phyloP scores from a whole-genome alignment of 768 basidiomycete genomes.

The Kwoniella sp. region DNA sequence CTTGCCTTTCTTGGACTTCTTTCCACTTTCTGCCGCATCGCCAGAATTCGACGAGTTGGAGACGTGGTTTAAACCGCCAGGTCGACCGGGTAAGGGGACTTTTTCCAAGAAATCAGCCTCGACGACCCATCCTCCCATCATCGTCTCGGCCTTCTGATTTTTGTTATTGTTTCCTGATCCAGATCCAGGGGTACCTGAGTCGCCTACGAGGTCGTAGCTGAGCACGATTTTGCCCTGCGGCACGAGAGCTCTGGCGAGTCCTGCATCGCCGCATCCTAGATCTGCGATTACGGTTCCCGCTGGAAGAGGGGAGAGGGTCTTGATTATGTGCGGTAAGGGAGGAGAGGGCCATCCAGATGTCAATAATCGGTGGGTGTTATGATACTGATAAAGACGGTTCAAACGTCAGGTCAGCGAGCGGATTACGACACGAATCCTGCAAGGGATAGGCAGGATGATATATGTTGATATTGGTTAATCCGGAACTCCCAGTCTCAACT shows the following conservation, averaged over 20 bases:
- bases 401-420: no score
- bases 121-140: slow-evolving; percentile 68
- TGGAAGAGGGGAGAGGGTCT: slow-evolving; percentile 67
- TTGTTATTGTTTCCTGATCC: slow-evolving; percentile 62
- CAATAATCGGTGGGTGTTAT: slow-evolving; percentile 85
- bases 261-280: slow-evolving; percentile 92
- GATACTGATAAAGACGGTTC: slow-evolving; percentile 68
- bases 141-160: slow-evolving; percentile 42
- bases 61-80: slow-evolving; percentile 32
- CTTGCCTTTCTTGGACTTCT: slow-evolving; percentile 44
- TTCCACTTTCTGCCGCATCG: not conserved
- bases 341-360: slow-evolving; percentile 92
- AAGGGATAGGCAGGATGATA: no score
- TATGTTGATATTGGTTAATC: not conserved
- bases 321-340: slow-evolving; percentile 81
- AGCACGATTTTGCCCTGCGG: slow-evolving; percentile 62
- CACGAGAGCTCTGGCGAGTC: slow-evolving; percentile 72
- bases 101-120: slow-evolving; percentile 84
- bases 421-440: no score
- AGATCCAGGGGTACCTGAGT: slow-evolving; percentile 69
- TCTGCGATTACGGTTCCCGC: slow-evolving; percentile 77
- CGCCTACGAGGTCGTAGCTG: slow-evolving; percentile 55
- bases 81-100: slow-evolving; percentile 77
- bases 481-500: slow-evolving; percentile 28
- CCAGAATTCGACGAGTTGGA: not conserved